A percentile compares a stretch with the other conserved stretches of the same genome.
Evolutionary conservation across 495 filamentous ascomycete species (phyloP).

Genomic region (Tetracladium setigerum): DNA sequence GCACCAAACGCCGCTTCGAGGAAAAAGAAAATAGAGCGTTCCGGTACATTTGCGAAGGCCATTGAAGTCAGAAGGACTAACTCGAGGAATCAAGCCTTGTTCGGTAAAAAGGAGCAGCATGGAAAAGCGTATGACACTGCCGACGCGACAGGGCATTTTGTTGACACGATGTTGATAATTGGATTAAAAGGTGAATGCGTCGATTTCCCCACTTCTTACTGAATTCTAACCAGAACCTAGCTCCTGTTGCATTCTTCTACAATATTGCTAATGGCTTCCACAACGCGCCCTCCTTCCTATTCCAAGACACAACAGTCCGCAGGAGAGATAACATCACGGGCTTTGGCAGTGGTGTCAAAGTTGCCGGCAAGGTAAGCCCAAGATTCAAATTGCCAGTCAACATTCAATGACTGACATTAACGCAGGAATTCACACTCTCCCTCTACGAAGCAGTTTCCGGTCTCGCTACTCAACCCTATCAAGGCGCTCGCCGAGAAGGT

Average conservation of each 20-base stretch:
- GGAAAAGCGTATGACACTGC: slow-evolving; percentile 13
- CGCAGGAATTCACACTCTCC: slow-evolving; percentile 53
- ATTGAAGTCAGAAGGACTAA: not conserved
- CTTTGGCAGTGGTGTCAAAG: slow-evolving; percentile 55
- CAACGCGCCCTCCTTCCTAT: slow-evolving; percentile 16
- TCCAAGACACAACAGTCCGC: slow-evolving; percentile 19
- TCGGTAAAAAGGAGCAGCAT: slow-evolving; percentile 6
- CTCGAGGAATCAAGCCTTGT: not conserved
- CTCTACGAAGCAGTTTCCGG: slow-evolving; percentile 69
- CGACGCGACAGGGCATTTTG: slow-evolving; percentile 17
- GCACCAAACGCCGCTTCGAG: not conserved
- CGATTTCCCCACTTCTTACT: not conserved
- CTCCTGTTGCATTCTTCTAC: slow-evolving; percentile 24
- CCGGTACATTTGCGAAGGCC: not conserved
- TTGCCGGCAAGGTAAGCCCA: slow-evolving; percentile 41
- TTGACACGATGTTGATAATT: slow-evolving; percentile 7
- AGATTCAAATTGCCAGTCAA: not conserved
- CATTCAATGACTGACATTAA: not conserved
- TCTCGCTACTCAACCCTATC: slow-evolving; percentile 55
- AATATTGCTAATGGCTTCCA: slow-evolving; percentile 25
- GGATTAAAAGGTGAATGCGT: slow-evolving; percentile 13
- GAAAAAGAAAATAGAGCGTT: not conserved
- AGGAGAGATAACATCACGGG: slow-evolving; percentile 56
- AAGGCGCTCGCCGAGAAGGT: slow-evolving; percentile 50
- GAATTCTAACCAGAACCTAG: not conserved